These are phyloP conservation scores for Avena insularis DNA, from an alignment of 176 grass and related monocot genomes.

Conservation along the genomic window DNA sequence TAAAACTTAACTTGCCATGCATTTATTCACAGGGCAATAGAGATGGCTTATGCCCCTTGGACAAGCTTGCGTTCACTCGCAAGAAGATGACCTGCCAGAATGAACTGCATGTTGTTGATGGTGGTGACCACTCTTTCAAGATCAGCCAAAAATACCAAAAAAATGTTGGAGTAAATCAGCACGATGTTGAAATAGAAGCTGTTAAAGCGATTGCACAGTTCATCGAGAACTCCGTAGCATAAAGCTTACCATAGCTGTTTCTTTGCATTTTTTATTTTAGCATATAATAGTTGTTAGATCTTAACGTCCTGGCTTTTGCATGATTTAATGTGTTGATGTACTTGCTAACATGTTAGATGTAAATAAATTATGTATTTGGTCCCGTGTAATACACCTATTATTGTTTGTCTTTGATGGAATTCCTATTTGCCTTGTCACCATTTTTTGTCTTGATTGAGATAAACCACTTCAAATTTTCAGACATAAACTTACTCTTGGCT, in stretches of 20 bases:
- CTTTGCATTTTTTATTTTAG: conserved; percentile 11
- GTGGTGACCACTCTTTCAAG: conserved; percentile 92
- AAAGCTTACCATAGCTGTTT: conserved; percentile 31
- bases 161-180: conserved; percentile 56
- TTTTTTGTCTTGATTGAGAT: background rate
- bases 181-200: conserved; percentile 64
- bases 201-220: conserved; percentile 69
- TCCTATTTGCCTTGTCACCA: conserved; percentile 5
- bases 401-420: background rate
- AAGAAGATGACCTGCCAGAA: conserved; percentile 78
- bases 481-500: background rate
- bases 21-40: conserved; percentile 65
- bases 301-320: conserved; percentile 29
- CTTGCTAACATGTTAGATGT: background rate
- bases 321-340: conserved; percentile 28
- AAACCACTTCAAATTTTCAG: background rate
- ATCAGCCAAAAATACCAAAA: conserved; percentile 75
- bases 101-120: conserved; percentile 76
- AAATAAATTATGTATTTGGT: background rate
- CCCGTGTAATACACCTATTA: background rate
- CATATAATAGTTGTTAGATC: background rate
- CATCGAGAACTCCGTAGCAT: conserved; percentile 41
- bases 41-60: conserved; percentile 80
- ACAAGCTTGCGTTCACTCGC: conserved; percentile 65
- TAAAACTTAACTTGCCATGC: conserved; percentile 7